Conservation (phyloP, 2,329 filamentous ascomycete genomes). For the Trichoderma semiorbis region DNA sequence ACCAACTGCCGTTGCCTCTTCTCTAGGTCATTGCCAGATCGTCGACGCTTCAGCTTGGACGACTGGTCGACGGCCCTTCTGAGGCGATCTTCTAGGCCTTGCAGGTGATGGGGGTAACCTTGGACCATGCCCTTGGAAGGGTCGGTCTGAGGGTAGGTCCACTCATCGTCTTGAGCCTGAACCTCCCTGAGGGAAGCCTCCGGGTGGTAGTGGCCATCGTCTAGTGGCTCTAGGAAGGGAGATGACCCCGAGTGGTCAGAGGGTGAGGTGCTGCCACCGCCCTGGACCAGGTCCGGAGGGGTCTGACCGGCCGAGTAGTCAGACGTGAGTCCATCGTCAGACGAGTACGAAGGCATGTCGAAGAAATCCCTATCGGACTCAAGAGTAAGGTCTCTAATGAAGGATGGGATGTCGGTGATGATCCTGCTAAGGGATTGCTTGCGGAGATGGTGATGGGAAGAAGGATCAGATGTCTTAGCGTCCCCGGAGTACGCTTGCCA, state of each 20-base stretch:
- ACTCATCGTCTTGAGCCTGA: conserved; percentile 39
- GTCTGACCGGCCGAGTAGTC: conserved; percentile 37
- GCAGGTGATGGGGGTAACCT: conserved; percentile 33
- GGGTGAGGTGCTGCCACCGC: conserved; percentile 39
- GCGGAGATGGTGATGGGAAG: conserved; percentile 29
- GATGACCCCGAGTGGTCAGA: conserved; percentile 39
- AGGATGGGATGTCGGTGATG: conserved; percentile 35
- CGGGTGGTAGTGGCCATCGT: conserved; percentile 31
- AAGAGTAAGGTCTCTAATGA: conserved; percentile 34
- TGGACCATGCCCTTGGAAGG: conserved; percentile 31
- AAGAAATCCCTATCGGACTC: conserved; percentile 33
- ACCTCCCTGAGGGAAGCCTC: conserved; percentile 34
- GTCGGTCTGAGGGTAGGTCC: conserved; percentile 39
- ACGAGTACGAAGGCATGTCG: conserved; percentile 34
- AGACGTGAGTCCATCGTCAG: conserved; percentile 31
- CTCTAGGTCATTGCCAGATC: conserved; percentile 32
- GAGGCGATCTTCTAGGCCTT: conserved; percentile 30
- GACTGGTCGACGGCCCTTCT: conserved; percentile 24
- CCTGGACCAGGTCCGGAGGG: conserved; percentile 37
- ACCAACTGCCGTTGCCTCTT: conserved; percentile 37
- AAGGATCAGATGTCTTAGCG: conserved; percentile 31
- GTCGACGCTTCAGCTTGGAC: conserved; percentile 36
- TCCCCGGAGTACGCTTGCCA: conserved; percentile 34
- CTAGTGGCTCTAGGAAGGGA: conserved; percentile 30
- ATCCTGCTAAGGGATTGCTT: conserved; percentile 32